Conservation (phyloP, 2,329 filamentous ascomycete genomes). For the Cyphellophora europaea region DNA sequence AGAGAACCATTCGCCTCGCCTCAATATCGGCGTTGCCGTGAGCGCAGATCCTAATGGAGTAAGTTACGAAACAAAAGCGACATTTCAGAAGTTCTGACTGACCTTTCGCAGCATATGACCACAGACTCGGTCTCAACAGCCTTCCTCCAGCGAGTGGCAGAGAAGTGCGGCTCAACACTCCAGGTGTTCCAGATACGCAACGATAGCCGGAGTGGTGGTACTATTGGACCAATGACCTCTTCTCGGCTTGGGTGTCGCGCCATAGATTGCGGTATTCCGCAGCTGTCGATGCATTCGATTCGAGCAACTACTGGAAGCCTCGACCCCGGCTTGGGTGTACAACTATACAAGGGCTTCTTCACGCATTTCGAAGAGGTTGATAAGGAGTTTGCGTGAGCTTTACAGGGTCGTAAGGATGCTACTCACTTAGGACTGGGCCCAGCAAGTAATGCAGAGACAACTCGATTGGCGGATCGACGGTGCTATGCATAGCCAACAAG, state of each 20-base stretch:
- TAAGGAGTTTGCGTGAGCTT: slow-evolving; percentile 54
- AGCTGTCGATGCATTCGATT: slow-evolving; percentile 90
- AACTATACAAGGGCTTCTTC: slow-evolving; percentile 82
- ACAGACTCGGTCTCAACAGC: slow-evolving; percentile 81
- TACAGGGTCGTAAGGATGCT: no score
- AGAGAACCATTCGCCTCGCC: slow-evolving; percentile 70
- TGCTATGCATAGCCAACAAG: no score
- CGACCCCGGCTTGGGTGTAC: slow-evolving; percentile 80
- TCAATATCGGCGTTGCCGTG: slow-evolving; percentile 80
- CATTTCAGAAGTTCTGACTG: no score
- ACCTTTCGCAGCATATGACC: slow-evolving; percentile 95
- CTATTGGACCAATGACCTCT: slow-evolving; percentile 86
- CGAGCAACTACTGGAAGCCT: slow-evolving; percentile 76
- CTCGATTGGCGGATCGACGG: no score
- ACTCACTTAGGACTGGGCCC: no score
- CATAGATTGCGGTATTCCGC: slow-evolving; percentile 81
- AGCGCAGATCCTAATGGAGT: slow-evolving; percentile 79
- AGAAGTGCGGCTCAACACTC: slow-evolving; percentile 59
- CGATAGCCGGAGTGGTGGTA: slow-evolving; percentile 79
- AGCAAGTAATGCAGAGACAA: no score
- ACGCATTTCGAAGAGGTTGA: slow-evolving; percentile 81
- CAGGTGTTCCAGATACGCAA: slow-evolving; percentile 95
- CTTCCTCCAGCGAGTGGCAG: slow-evolving; percentile 68
- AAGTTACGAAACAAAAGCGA: no score
- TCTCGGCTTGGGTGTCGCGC: slow-evolving; percentile 70